These are phyloP conservation scores for Aspergillus ibericus DNA, from an alignment of 2,329 filamentous ascomycete species.

Conservation along the genomic window DNA sequence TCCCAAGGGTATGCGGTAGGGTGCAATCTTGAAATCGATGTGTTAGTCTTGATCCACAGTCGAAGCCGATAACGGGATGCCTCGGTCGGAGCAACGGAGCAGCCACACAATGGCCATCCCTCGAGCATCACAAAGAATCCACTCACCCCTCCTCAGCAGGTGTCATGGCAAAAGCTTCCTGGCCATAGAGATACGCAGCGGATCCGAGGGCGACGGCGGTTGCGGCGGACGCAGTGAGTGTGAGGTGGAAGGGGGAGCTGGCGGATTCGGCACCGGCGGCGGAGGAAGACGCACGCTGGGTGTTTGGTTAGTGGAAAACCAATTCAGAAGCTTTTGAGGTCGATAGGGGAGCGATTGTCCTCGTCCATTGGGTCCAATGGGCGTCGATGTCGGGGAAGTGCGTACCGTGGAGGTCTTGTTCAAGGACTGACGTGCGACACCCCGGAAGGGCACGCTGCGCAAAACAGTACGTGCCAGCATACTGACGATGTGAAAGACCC, in stretches of 20 bases:
- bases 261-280: slow-evolving; percentile 67
- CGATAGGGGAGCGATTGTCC: slow-evolving; percentile 29
- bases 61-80: slow-evolving; percentile 22
- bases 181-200: slow-evolving; percentile 89
- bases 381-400: slow-evolving; percentile 42
- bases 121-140: slow-evolving; percentile 7
- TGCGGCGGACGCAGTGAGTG: slow-evolving; percentile 81
- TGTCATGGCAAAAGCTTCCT: slow-evolving; percentile 82
- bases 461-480: slow-evolving; percentile 94
- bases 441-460: slow-evolving; percentile 83
- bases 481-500: slow-evolving; percentile 49
- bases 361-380: slow-evolving; percentile 31
- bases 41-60: slow-evolving; percentile 26
- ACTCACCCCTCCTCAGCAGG: slow-evolving; percentile 98
- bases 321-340: slow-evolving; percentile 31
- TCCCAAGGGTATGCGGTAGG: slow-evolving; percentile 93
- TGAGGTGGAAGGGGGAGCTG: slow-evolving; percentile 77
- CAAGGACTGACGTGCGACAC: slow-evolving; percentile 72
- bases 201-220: slow-evolving; percentile 85
- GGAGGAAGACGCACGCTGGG: slow-evolving; percentile 68
- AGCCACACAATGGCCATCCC: slow-evolving; percentile 16
- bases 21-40: slow-evolving; percentile 69
- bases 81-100: slow-evolving; percentile 25
- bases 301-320: slow-evolving; percentile 32
- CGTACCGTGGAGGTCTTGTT: slow-evolving; percentile 75